Conservation (phyloP, 2,329 filamentous ascomycete genomes). For the Chaetomium olivaceum region DNA sequence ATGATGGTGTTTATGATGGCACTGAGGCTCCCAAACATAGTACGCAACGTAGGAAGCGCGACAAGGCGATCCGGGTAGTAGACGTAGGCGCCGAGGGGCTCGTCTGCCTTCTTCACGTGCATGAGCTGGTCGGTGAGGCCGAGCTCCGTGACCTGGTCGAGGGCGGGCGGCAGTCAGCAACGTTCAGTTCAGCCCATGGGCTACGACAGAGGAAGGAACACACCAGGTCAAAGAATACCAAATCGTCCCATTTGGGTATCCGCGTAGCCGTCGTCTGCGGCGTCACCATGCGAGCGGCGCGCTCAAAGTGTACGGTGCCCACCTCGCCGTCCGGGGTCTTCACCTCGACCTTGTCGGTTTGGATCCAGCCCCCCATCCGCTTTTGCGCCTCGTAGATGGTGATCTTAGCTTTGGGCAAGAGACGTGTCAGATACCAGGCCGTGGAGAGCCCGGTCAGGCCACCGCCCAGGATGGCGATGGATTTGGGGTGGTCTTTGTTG, state of each 20-base stretch:
- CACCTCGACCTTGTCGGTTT: slow-evolving; percentile 63
- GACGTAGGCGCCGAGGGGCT: slow-evolving; percentile 67
- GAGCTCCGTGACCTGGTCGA: slow-evolving; percentile 26
- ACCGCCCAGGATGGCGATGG: slow-evolving; percentile 72
- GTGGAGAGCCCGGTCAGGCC: slow-evolving; percentile 80
- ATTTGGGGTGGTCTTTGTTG: not conserved
- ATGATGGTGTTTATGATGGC: slow-evolving; percentile 37
- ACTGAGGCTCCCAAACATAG: slow-evolving; percentile 34
- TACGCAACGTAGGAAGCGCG: slow-evolving; percentile 43
- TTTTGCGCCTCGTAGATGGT: slow-evolving; percentile 76
- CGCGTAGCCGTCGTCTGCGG: slow-evolving; percentile 40
- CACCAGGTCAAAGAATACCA: slow-evolving; percentile 72
- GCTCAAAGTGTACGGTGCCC: slow-evolving; percentile 70
- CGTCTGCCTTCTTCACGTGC: slow-evolving; percentile 49
- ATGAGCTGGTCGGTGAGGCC: slow-evolving; percentile 57
- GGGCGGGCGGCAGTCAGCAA: slow-evolving; percentile 5
- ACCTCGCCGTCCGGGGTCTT: slow-evolving; percentile 53
- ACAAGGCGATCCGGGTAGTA: slow-evolving; percentile 87
- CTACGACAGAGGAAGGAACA: slow-evolving; percentile 32
- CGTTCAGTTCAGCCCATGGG: not conserved
- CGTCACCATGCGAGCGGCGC: slow-evolving; percentile 76
- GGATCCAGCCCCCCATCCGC: slow-evolving; percentile 80
- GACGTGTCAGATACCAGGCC: slow-evolving; percentile 73
- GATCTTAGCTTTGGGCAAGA: slow-evolving; percentile 66
- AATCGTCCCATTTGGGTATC: slow-evolving; percentile 54